Conservation (phyloP, 2,329 filamentous ascomycete species). For the Dryadomyces quercivorus region DNA sequence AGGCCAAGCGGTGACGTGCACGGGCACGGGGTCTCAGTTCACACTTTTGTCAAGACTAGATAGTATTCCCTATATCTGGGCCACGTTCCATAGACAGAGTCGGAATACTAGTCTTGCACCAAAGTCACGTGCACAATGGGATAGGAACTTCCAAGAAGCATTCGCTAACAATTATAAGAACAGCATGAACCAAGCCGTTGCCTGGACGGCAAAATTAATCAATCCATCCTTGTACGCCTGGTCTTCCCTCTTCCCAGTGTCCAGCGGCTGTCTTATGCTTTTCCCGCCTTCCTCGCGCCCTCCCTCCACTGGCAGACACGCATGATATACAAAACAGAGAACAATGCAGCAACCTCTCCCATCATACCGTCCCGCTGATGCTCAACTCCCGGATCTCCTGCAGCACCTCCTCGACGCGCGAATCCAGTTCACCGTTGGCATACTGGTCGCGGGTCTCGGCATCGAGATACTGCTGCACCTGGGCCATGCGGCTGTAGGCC, state of each 20-base stretch:
- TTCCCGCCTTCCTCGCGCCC: too few species aligned
- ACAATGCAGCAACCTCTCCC: background rate
- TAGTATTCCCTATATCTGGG: too few species aligned
- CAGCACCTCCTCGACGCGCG: slow-evolving; percentile 84
- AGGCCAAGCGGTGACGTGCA: too few species aligned
- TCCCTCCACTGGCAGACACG: background rate
- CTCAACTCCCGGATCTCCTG: slow-evolving; percentile 95
- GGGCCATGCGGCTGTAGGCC: slow-evolving; percentile 94
- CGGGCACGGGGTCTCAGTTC: too few species aligned
- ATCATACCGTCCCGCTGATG: slow-evolving; percentile 60
- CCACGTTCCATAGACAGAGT: too few species aligned
- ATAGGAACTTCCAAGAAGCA: too few species aligned
- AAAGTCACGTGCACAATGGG: too few species aligned
- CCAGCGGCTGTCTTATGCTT: background rate
- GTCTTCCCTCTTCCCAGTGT: background rate
- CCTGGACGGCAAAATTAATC: background rate
- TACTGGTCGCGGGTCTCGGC: slow-evolving; percentile 94
- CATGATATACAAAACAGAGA: too few species aligned
- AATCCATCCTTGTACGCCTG: background rate
- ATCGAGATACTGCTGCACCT: slow-evolving; percentile 97
- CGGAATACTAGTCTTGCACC: too few species aligned
- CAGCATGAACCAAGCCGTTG: too few species aligned
- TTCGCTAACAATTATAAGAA: too few species aligned
- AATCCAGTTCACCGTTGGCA: slow-evolving; percentile 83
- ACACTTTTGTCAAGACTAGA: too few species aligned